A percentile compares a stretch with the other conserved stretches of the same genome.
phyloP scores from a whole-genome alignment of 1,284 basidiomycete species.

The Vanrija humicola region DNA sequence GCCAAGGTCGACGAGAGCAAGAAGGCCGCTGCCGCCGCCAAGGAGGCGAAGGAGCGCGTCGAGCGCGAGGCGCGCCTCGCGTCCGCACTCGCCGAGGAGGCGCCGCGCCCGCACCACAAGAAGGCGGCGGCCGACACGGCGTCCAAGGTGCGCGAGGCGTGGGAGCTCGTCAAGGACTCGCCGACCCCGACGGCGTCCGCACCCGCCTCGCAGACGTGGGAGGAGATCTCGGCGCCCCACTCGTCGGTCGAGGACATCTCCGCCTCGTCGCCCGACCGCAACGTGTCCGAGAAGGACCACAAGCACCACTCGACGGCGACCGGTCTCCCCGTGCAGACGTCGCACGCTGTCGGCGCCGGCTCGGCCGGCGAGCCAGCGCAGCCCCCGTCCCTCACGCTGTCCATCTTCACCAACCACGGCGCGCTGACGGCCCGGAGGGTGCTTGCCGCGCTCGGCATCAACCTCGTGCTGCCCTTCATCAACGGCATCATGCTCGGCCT shows the following conservation, averaged over 20 bases:
- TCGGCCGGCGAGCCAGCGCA: constrained; percentile 6
- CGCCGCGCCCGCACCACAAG: constrained; percentile 7
- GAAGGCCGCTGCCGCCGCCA: constrained; percentile 17
- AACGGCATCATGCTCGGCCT: constrained; percentile 98
- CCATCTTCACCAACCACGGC: constrained; percentile 73
- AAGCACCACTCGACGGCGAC: constrained; percentile 4
- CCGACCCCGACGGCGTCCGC: constrained; percentile 34
- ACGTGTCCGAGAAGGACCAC: constrained; percentile 9
- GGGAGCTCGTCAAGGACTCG: constrained; percentile 54
- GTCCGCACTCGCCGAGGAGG: constrained; percentile 9
- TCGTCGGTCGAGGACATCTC: constrained; percentile 32
- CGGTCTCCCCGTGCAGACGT: neutral
- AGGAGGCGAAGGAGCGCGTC: constrained; percentile 25
- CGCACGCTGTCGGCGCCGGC: constrained; percentile 1
- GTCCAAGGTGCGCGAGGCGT: constrained; percentile 54
- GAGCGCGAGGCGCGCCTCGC: constrained; percentile 11
- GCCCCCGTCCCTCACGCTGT: constrained; percentile 61
- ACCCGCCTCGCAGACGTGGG: constrained; percentile 39
- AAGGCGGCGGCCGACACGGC: neutral
- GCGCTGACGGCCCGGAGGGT: constrained; percentile 72
- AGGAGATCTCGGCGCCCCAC: constrained; percentile 33
- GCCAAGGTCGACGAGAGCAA: constrained; percentile 21
- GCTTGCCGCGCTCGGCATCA: constrained; percentile 80
- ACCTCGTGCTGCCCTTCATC: constrained; percentile 86
- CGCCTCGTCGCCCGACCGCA: constrained; percentile 9